Evolutionary conservation across 495 filamentous ascomycete species (phyloP), one percentile per base, ranked within the genome.

Genomic region (Platismatia glauca): DNA sequence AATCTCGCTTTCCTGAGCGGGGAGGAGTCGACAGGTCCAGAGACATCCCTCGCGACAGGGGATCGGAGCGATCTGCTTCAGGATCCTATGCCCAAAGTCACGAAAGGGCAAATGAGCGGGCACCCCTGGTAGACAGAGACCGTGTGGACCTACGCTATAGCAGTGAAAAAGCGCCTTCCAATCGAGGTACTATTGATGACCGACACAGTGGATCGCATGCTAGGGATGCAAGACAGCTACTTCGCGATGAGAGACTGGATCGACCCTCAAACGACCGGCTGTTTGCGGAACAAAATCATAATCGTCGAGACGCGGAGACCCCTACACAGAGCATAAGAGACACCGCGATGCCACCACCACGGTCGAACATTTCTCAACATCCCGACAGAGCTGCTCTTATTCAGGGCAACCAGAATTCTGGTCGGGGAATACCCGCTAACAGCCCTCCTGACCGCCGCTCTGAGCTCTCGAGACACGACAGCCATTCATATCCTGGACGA

Each of bases 301-400:
- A 41, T 13, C 41, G 48, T 22, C 55, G 67, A 53, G 53, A 65
- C 31, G 33, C 55, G n/a, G 58, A 55, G 13, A 13, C 27, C 13
- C 27, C 61, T 31, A 62, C 27, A 48, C 58, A 59, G 24, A 41
- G 58, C n/a, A n/a, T 41, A 1, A 65, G 67, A 44, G 67, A 70
- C 9, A 38, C 55, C 8, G 50, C 61, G 9, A 68, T 68, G 64
- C 56, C 59, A 34, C 68, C 68, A 43, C 66, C 68, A 34, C 55
- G 55, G 22, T 62, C 64, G 7, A 65, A 55, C 15, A 63, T 65
- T 35, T 43, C 62, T 48, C 66, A 68, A 55, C 66, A 68, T 55
- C 63, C 63, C 8, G 67, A 67, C 38, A 64, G 67, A 39, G 67
- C 67, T 44, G 66, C 68, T 53, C 59, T 70, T 27, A 70, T 70